Evolutionary conservation across 768 basidiomycete genomes (phyloP).

Genomic region (Pleurotus citrinopileatus): DNA sequence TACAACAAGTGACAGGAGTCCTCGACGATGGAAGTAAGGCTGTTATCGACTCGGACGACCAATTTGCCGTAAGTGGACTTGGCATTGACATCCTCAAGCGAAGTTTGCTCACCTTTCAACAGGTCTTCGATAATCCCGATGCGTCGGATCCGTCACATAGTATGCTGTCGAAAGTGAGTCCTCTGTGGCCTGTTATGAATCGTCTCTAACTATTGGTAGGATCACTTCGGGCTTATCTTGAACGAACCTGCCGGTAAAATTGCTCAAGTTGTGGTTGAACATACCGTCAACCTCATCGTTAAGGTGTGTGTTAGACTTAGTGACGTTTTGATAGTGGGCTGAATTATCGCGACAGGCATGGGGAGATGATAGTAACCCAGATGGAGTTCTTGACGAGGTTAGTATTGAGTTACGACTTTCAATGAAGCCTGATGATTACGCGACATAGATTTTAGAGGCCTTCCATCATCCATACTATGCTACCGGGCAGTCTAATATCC

Average conservation of each 20-base stretch:
- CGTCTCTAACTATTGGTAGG: constrained; percentile 31
- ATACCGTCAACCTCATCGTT: constrained; percentile 60
- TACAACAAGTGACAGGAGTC: constrained; percentile 53
- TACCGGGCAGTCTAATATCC: constrained; percentile 48
- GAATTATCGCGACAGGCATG: constrained; percentile 39
- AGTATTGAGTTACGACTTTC: constrained; percentile 5
- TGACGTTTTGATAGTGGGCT: constrained; percentile 1
- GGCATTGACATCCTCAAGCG: neutral
- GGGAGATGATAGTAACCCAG: constrained; percentile 41
- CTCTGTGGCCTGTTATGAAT: neutral
- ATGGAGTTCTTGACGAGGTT: constrained; percentile 43
- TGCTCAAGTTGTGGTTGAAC: constrained; percentile 62
- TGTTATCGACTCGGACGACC: constrained; percentile 67
- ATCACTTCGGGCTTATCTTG: constrained; percentile 68
- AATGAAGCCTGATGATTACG: neutral
- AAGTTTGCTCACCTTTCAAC: neutral
- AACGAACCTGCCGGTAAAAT: constrained; percentile 78
- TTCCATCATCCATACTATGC: constrained; percentile 74
- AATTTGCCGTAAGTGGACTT: constrained; percentile 46
- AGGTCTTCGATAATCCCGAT: constrained; percentile 65
- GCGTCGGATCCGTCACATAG: constrained; percentile 76
- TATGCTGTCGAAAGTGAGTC: constrained; percentile 59
- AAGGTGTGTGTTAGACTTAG: constrained; percentile 21
- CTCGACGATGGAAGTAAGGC: constrained; percentile 63
- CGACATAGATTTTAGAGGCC: constrained; percentile 50